phyloP scores from a whole-genome alignment of 306 rosid species.

The Prunus salicina region DNA sequence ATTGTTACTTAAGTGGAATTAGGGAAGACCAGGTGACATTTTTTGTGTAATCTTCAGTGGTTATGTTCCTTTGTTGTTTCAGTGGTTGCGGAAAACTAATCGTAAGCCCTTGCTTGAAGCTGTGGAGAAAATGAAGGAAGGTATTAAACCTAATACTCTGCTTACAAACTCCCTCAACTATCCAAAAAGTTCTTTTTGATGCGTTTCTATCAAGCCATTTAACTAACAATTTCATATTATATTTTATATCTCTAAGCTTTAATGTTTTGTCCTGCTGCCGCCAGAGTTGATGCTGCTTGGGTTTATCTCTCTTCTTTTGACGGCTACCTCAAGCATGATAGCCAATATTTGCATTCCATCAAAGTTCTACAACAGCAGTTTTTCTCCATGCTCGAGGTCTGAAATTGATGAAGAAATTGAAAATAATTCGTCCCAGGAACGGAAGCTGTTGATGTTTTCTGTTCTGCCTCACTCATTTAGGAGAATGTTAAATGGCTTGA shows the following conservation, averaged over 20 bases:
- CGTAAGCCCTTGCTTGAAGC: slow-evolving; percentile 94
- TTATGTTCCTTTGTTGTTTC: slow-evolving; percentile 23
- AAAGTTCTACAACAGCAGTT: slow-evolving; percentile 67
- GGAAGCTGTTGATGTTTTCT: slow-evolving; percentile 57
- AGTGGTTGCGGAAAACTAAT: slow-evolving; percentile 90
- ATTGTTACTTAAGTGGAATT: background rate
- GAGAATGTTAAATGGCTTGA: slow-evolving; percentile 55
- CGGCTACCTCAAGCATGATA: slow-evolving; percentile 87
- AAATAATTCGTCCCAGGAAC: slow-evolving; percentile 41
- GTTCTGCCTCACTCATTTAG: slow-evolving; percentile 45
- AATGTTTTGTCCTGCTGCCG: slow-evolving; percentile 25
- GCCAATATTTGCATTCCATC: slow-evolving; percentile 90
- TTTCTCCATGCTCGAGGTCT: slow-evolving; percentile 75
- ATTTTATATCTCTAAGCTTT: slow-evolving; percentile 5
- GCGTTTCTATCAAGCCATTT: slow-evolving; percentile 1
- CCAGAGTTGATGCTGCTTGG: slow-evolving; percentile 99
- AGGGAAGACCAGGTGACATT: background rate
- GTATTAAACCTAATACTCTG: slow-evolving; percentile 31
- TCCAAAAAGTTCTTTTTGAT: background rate
- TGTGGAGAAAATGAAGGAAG: slow-evolving; percentile 99
- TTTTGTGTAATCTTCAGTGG: background rate
- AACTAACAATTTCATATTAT: background rate
- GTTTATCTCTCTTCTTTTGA: slow-evolving; percentile 90
- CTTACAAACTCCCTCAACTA: slow-evolving; percentile 1
- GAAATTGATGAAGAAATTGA: slow-evolving; percentile 66